Conservation (phyloP, 2,329 filamentous ascomycete genomes). For the Verticillium longisporum region DNA sequence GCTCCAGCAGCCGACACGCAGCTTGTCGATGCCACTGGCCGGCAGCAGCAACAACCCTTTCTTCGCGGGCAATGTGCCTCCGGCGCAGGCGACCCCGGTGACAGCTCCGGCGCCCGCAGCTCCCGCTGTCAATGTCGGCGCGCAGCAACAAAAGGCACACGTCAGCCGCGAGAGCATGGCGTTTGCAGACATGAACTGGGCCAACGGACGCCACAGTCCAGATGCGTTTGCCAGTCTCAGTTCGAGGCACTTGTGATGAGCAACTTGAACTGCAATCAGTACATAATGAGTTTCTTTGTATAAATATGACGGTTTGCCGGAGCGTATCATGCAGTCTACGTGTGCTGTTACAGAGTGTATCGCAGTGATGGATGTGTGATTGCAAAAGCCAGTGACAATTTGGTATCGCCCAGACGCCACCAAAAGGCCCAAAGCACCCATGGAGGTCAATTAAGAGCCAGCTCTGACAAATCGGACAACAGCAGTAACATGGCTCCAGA, state of each 20-base stretch:
- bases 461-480: too few relatives aligned
- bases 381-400: too few relatives aligned
- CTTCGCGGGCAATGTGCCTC: slow-evolving; percentile 23
- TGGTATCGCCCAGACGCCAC: too few relatives aligned
- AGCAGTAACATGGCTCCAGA: too few relatives aligned
- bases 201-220: slow-evolving; percentile 67
- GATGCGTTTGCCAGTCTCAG: slow-evolving; percentile 75
- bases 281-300: not conserved
- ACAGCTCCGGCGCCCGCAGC: slow-evolving; percentile 15
- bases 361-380: too few relatives aligned
- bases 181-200: slow-evolving; percentile 56
- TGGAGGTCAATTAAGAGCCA: too few relatives aligned
- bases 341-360: not conserved
- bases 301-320: not conserved
- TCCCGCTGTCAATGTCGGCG: slow-evolving; percentile 11
- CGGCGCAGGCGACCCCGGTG: slow-evolving; percentile 6
- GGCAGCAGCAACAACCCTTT: slow-evolving; percentile 53
- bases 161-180: slow-evolving; percentile 68
- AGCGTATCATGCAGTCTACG: not conserved
- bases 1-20: slow-evolving; percentile 13
- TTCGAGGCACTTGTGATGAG: slow-evolving; percentile 40
- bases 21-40: slow-evolving; percentile 24
- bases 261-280: not conserved
- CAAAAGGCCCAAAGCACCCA: too few relatives aligned
- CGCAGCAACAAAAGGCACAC: slow-evolving; percentile 22